Percentiles rank a stretch among this genome's conserved stretches.
Conservation (phyloP, 208 protist species). For the Vickermania ingenoplastis region DNA sequence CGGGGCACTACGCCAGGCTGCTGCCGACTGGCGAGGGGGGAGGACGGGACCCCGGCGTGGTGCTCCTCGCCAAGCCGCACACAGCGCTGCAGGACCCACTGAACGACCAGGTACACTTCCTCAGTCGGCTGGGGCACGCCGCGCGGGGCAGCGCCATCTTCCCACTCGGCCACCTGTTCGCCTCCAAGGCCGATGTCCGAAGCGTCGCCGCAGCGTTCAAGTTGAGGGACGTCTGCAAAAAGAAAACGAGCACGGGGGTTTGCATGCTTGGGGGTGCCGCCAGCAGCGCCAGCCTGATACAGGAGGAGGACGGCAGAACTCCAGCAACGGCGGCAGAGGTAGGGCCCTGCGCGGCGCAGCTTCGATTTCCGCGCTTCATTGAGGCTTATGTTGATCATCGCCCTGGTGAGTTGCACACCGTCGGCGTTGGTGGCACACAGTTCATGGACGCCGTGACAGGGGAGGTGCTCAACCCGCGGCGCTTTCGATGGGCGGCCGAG, state of each 20-base stretch:
- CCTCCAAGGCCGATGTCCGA: constrained; percentile 53
- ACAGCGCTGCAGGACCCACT: constrained; percentile 33
- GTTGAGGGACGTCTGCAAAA: constrained; percentile 8
- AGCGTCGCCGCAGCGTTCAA: constrained; percentile 6
- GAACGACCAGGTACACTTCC: constrained; percentile 73
- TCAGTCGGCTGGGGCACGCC: constrained; percentile 29
- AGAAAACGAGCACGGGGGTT: constrained; percentile 74
- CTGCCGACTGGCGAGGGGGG: neutral
- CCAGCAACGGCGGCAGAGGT: neutral
- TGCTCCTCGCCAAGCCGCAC: constrained; percentile 46
- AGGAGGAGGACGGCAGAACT: neutral
- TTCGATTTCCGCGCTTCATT: constrained; percentile 47
- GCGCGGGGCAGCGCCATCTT: constrained; percentile 35
- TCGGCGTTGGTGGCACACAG: constrained; percentile 10
- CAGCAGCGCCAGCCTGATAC: no score
- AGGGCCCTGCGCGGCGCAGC: neutral
- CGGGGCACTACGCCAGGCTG: constrained; percentile 66
- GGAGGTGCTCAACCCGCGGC: constrained; percentile 1
- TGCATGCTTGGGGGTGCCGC: constrained; percentile 53
- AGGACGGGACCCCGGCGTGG: neutral
- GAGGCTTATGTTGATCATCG: constrained; percentile 57
- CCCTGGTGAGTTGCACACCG: constrained; percentile 1
- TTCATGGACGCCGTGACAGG: constrained; percentile 37
- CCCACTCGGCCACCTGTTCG: constrained; percentile 64
- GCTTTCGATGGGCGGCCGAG: constrained; percentile 6